Conservation (phyloP, 805 yeast genomes). For the Metschnikowia aberdeeniae region DNA sequence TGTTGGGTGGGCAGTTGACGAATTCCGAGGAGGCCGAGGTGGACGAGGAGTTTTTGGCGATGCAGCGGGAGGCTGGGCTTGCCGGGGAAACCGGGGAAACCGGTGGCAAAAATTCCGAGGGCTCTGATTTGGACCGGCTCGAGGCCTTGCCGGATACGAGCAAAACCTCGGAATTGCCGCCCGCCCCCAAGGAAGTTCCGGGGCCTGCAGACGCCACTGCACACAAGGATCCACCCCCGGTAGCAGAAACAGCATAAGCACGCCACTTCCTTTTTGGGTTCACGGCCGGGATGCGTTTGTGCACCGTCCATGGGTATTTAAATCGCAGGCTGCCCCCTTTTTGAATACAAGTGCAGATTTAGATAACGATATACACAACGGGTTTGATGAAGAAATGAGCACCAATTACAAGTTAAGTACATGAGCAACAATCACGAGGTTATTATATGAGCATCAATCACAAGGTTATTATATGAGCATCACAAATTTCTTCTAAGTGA, state of each 20-base stretch:
- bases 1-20: slow-evolving; percentile 42
- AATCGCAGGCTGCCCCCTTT: no score
- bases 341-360: no score
- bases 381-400: no score
- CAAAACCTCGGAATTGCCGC: slow-evolving; percentile 9
- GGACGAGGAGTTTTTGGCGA: slow-evolving; percentile 53
- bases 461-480: no score
- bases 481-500: no score
- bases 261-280: background rate
- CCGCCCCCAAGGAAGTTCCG: slow-evolving; percentile 6
- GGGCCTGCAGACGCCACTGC: slow-evolving; percentile 15
- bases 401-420: no score
- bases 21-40: slow-evolving; percentile 56
- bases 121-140: background rate
- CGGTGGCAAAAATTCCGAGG: background rate
- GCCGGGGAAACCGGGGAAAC: background rate
- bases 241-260: background rate
- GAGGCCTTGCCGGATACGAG: slow-evolving; percentile 10
- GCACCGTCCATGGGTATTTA: no score
- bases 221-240: slow-evolving; percentile 12
- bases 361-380: no score
- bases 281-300: no score
- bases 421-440: no score
- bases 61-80: slow-evolving; percentile 41
- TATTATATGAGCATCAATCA: no score